These are phyloP conservation scores for Lepiota brunneoincarnata DNA, from an alignment of 768 basidiomycete genomes.

Conservation along the genomic window DNA sequence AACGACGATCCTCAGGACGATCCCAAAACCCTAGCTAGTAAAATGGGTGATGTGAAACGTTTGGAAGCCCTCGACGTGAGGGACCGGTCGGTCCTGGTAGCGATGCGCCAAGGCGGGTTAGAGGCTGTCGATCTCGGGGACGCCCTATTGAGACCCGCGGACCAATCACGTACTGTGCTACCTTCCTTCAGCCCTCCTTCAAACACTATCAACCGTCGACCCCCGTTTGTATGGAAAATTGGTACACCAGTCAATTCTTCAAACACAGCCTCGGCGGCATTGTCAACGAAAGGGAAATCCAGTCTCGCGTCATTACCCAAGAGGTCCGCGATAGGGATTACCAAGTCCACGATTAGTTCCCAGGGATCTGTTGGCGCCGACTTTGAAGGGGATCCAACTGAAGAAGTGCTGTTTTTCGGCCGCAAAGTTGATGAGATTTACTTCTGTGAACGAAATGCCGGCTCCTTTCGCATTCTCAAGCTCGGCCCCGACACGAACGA, in stretches of 20 bases:
- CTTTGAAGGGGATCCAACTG: constrained; percentile 45
- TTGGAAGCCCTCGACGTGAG: constrained; percentile 80
- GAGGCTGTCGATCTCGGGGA: constrained; percentile 81
- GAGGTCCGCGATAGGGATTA: constrained; percentile 29
- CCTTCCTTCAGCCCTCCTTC: constrained; percentile 67
- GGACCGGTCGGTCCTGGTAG: constrained; percentile 75
- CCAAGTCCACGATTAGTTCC: constrained; percentile 48
- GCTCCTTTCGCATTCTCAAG: constrained; percentile 73
- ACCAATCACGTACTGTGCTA: constrained; percentile 70
- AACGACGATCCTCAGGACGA: constrained; percentile 53
- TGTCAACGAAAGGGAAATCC: constrained; percentile 36
- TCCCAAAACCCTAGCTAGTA: constrained; percentile 30
- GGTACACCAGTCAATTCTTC: constrained; percentile 59
- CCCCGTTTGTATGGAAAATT: constrained; percentile 81
- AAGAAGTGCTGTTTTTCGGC: constrained; percentile 81
- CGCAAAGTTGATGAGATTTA: constrained; percentile 76
- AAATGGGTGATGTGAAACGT: constrained; percentile 81
- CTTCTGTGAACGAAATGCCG: constrained; percentile 73
- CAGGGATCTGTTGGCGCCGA: constrained; percentile 42
- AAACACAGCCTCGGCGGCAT: constrained; percentile 28
- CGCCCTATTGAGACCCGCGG: constrained; percentile 75
- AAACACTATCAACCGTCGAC: constrained; percentile 63
- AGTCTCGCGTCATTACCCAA: constrained; percentile 14
- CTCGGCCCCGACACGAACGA: constrained; percentile 45
- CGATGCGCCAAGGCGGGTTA: constrained; percentile 83